A percentile compares a stretch with the other conserved stretches of the same genome.
These are phyloP conservation scores for Euphorbia celastroides DNA, from an alignment of 441 rosid genomes.

Conservation along the genomic window DNA sequence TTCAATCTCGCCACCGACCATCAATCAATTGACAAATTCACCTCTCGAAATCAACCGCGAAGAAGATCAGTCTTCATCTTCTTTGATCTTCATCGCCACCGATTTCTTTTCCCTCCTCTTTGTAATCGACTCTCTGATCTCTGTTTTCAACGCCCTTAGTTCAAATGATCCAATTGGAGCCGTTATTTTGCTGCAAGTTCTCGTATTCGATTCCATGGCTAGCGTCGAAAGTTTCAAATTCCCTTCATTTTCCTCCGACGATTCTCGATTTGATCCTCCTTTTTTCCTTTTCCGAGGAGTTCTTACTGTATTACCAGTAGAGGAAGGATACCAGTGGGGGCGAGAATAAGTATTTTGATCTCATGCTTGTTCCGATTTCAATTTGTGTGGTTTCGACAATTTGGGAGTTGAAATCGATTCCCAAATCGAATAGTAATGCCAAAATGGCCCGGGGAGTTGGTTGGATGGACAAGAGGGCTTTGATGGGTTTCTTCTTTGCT, in stretches of 20 bases:
- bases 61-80: constrained; percentile 6
- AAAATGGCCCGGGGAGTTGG: constrained; percentile 66
- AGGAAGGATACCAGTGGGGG: constrained; percentile 63
- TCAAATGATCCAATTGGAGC: constrained; percentile 59
- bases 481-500: no score
- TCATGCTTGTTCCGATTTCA: constrained; percentile 67
- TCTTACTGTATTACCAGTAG: constrained; percentile 57
- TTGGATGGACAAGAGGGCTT: no score
- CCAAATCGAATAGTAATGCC: constrained; percentile 25
- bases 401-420: constrained; percentile 37
- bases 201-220: constrained; percentile 49
- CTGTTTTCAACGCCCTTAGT: constrained; percentile 42
- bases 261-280: constrained; percentile 46
- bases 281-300: constrained; percentile 72
- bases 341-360: constrained; percentile 79
- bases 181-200: constrained; percentile 54
- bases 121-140: constrained; percentile 43
- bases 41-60: constrained; percentile 2
- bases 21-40: constrained; percentile 18
- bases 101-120: constrained; percentile 39
- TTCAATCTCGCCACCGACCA: constrained; percentile 30
- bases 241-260: constrained; percentile 34
- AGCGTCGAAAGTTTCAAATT: constrained; percentile 23
- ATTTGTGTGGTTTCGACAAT: constrained; percentile 53
- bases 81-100: constrained; percentile 22